Evolutionary conservation across 2,329 filamentous ascomycete species (phyloP).

Genomic region (Botrytis pseudocinerea): DNA sequence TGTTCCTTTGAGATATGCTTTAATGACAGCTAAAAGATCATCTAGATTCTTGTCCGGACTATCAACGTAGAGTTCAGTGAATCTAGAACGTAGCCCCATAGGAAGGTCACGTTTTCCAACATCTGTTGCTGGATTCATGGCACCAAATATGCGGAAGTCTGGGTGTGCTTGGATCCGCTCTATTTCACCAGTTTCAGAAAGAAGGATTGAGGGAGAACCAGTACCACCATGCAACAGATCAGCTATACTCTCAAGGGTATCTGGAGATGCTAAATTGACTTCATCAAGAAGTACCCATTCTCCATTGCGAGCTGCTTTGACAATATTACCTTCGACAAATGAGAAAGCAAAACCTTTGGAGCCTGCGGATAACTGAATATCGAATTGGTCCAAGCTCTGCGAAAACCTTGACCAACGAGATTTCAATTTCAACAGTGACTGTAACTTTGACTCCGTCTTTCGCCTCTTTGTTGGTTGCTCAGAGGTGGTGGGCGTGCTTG

Average conservation of each 20-base stretch:
- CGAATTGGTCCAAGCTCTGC: conserved; percentile 72
- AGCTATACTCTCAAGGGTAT: conserved; percentile 90
- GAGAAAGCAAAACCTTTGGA: conserved; percentile 84
- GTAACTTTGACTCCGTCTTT: conserved; percentile 66
- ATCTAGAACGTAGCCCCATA: conserved; percentile 82
- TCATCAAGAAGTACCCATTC: conserved; percentile 98
- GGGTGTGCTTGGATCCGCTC: conserved; percentile 87
- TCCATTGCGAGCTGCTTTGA: conserved; percentile 92
- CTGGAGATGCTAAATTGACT: conserved; percentile 92
- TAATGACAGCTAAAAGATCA: conserved; percentile 84
- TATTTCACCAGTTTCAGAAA: conserved; percentile 92
- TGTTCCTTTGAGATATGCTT: conserved; percentile 77
- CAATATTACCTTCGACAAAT: conserved; percentile 93
- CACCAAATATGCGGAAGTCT: conserved; percentile 93
- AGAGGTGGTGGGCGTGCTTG: conserved; percentile 43
- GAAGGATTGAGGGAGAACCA: conserved; percentile 74
- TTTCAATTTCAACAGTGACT: conserved; percentile 57
- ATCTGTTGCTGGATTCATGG: conserved; percentile 99
- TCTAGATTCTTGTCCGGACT: conserved; percentile 85
- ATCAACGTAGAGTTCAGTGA: conserved; percentile 93
- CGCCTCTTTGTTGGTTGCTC: conserved; percentile 70
- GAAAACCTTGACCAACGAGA: conserved; percentile 81
- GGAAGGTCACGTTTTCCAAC: conserved; percentile 94
- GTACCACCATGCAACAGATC: conserved; percentile 78
- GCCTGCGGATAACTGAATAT: conserved; percentile 73